Conservation (phyloP, 805 yeast species). For the Ogataea trehaloabstinens region DNA sequence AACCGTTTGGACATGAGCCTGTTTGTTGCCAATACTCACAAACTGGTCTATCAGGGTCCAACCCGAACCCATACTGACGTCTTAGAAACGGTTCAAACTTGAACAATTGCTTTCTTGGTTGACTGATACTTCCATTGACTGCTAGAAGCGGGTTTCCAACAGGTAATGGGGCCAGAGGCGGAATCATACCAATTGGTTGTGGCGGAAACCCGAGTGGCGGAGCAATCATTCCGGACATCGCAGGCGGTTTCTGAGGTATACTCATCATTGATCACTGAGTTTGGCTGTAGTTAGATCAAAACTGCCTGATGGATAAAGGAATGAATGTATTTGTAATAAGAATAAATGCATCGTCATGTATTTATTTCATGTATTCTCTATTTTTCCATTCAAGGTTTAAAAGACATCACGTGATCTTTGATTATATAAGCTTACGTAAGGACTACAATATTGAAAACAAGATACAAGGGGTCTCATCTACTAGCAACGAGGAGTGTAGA, state of each 20-base stretch:
- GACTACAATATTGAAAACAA: too few species aligned
- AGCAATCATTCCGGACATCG: constrained; percentile 4
- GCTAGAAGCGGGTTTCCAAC: constrained; percentile 9
- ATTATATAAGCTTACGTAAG: too few species aligned
- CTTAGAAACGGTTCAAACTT: constrained; percentile 82
- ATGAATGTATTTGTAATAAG: too few species aligned
- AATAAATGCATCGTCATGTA: too few species aligned
- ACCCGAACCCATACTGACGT: constrained; percentile 75
- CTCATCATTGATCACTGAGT: constrained; percentile 14
- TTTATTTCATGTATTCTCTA: too few species aligned
- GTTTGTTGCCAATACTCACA: constrained; percentile 72
- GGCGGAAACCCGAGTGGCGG: constrained; percentile 6
- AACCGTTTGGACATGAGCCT: constrained; percentile 72
- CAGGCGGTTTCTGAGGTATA: constrained; percentile 20
- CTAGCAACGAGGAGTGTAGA: too few species aligned
- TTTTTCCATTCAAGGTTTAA: too few species aligned
- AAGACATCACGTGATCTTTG: too few species aligned
- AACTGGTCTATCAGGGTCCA: constrained; percentile 86
- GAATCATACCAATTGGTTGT: constrained; percentile 15
- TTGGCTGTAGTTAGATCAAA: too few species aligned
- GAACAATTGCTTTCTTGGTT: constrained; percentile 22
- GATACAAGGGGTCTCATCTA: too few species aligned
- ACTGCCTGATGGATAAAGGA: too few species aligned
- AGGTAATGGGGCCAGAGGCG: constrained; percentile 9
- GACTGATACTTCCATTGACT: constrained; percentile 4